Percentiles rank a stretch among this genome's conserved stretches.
These are phyloP conservation scores for Arabidopsis suecica DNA, from an alignment of 345 rosid species.

Conservation along the genomic window DNA sequence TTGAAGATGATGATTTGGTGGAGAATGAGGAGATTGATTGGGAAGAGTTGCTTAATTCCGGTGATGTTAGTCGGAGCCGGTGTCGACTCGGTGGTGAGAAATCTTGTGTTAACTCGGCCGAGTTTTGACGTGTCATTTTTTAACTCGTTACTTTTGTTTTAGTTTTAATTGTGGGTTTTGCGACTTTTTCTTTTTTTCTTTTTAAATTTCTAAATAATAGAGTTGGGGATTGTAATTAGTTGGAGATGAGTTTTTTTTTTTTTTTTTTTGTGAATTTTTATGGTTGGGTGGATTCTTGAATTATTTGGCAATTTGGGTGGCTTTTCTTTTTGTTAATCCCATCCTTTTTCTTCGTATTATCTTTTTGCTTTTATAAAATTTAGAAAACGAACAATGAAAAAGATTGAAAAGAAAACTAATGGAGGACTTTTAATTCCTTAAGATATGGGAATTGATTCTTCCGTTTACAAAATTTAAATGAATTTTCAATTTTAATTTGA, in stretches of 20 bases:
- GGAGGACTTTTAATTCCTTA: no score
- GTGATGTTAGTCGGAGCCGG: conserved; percentile 43
- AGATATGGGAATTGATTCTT: no score
- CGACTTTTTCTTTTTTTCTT: not conserved
- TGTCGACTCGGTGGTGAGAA: conserved; percentile 39
- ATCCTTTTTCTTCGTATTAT: conserved; percentile 18
- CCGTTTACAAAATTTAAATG: no score
- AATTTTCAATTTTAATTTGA: no score
- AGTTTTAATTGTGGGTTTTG: conserved; percentile 30
- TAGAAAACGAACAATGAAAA: no score
- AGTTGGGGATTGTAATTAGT: conserved; percentile 38
- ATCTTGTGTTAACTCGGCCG: conserved; percentile 54
- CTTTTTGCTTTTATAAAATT: not conserved
- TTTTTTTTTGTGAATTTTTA: conserved; percentile 19
- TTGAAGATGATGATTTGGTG: conserved; percentile 46
- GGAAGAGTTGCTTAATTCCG: conserved; percentile 78
- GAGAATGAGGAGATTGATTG: conserved; percentile 69
- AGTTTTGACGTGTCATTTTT: conserved; percentile 44
- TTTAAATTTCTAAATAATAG: conserved; percentile 22
- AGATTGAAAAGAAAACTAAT: no score
- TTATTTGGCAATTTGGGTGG: conserved; percentile 36
- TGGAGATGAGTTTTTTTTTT: conserved; percentile 20
- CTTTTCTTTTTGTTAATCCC: conserved; percentile 10
- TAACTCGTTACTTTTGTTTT: conserved; percentile 12
- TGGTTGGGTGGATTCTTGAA: conserved; percentile 18